A percentile compares a stretch with the other conserved stretches of the same genome.
Evolutionary conservation across 306 rosid species (phyloP).

Genomic region (Prunus padus): DNA sequence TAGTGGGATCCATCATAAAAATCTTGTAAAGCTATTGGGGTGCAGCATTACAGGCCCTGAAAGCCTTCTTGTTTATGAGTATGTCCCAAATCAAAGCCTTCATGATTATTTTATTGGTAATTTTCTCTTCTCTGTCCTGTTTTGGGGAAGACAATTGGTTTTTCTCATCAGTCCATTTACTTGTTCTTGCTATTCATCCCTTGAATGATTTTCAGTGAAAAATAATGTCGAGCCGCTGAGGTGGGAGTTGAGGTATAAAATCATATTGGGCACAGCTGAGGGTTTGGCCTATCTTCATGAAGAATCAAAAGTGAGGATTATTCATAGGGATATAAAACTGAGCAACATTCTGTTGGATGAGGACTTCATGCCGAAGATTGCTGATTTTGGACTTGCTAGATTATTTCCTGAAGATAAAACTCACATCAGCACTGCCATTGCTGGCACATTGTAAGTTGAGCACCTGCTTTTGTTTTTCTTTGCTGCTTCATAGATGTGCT

Average conservation of each 20-base stretch:
- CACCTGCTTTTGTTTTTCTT: background rate
- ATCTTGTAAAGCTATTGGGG: slow-evolving; percentile 58
- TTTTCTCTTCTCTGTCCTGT: slow-evolving; percentile 14
- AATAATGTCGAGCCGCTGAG: slow-evolving; percentile 17
- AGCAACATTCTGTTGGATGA: slow-evolving; percentile 60
- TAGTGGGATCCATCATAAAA: slow-evolving; percentile 39
- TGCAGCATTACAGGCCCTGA: slow-evolving; percentile 80
- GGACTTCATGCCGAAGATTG: slow-evolving; percentile 57
- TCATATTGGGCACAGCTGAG: slow-evolving; percentile 53
- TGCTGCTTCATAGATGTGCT: background rate
- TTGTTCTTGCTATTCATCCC: background rate
- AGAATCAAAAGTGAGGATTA: slow-evolving; percentile 54
- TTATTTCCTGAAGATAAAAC: slow-evolving; percentile 46
- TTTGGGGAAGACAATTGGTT: background rate
- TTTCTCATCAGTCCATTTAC: background rate
- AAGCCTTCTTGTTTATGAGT: slow-evolving; percentile 76
- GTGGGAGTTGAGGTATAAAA: slow-evolving; percentile 39
- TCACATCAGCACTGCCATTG: slow-evolving; percentile 45
- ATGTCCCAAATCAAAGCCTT: slow-evolving; percentile 59
- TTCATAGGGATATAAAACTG: slow-evolving; percentile 65
- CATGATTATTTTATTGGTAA: slow-evolving; percentile 53
- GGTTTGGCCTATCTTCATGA: slow-evolving; percentile 68
- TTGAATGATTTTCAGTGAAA: slow-evolving; percentile 16
- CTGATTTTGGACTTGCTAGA: slow-evolving; percentile 79
- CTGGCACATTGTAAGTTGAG: slow-evolving; percentile 39